Base-by-base conservation (phyloP, 805 yeast species). In the Candida xiaguanensis region DNA sequence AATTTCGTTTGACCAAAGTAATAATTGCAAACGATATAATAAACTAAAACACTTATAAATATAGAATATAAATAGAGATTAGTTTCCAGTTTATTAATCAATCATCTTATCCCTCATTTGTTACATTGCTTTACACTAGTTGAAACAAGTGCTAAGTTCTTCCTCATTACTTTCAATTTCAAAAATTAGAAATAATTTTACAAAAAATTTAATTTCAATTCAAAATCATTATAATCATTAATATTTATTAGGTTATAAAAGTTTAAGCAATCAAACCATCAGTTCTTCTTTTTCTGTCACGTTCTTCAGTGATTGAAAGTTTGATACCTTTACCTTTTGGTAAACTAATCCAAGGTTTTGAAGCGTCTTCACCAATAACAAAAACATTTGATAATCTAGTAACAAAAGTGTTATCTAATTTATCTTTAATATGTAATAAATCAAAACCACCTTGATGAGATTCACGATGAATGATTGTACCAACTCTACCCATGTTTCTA, bases 241-340 rank as follows among this genome's bases (percentile, higher is more conserved):
- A 20, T 20, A 9, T 9, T n/a, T 20, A 20, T 20, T 20, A 6
- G 24, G 6, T 9, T 7, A 20, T 20, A 5, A 25, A 5, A 28
- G 5, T 14, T 26, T 26, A 34, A 25, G 37, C 37, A n/a, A 34
- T 34, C 24, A 59, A 60, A 55, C 63, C 63, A 33, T 48, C 52
- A 55, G 63, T 67, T 48, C 65, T 64, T 63, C 70, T 63, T 59
- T 66, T 63, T 61, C 67, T 63, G 67, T 64, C 70, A 55, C 70
- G 58, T 56, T 64, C 70, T 55, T 64, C 70, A 46, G 70, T 49
- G 45, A 64, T 64, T 37, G 70, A 63, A 44, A 64, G 57, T 53
- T 64, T 64, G 43, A 64, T 63, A 63, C 70, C 70, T 57, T 64
- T 64, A 59, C 70, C 70, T 60, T 63, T 63, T 60, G 70, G 69